phyloP scores from a whole-genome alignment of 2,329 filamentous ascomycete species.

The Epichloe amarillans region DNA sequence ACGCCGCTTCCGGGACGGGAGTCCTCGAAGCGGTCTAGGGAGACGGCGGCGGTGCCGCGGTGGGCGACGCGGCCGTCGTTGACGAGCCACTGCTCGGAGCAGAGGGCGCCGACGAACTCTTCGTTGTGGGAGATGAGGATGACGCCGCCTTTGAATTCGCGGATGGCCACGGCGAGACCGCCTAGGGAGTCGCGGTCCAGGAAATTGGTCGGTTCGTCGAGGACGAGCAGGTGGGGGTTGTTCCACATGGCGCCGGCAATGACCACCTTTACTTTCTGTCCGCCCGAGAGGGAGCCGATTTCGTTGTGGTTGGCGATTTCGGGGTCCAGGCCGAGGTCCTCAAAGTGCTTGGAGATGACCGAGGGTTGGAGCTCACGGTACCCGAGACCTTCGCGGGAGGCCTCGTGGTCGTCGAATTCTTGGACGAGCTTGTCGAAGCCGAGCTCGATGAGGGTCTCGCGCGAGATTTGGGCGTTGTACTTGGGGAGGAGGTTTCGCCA shows the following conservation, averaged over 20 bases:
- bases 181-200: constrained; percentile 95
- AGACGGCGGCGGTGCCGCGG: constrained; percentile 62
- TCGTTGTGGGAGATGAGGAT: constrained; percentile 99
- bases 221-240: constrained; percentile 91
- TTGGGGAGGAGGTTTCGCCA: constrained; percentile 84
- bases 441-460: constrained; percentile 74
- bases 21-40: constrained; percentile 80
- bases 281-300: constrained; percentile 88
- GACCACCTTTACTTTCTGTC: constrained; percentile 98
- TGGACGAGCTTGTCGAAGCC: constrained; percentile 92
- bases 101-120: constrained; percentile 91
- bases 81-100: constrained; percentile 94
- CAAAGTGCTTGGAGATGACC: constrained; percentile 94
- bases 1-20: constrained; percentile 46
- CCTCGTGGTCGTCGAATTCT: constrained; percentile 97
- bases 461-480: constrained; percentile 82
- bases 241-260: constrained; percentile 97
- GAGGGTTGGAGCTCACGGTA: constrained; percentile 89
- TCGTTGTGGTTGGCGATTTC: constrained; percentile 99
- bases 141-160: constrained; percentile 95
- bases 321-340: constrained; percentile 88
- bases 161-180: constrained; percentile 91
- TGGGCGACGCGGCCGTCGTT: constrained; percentile 75
- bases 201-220: constrained; percentile 99
- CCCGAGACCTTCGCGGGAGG: constrained; percentile 93